Percentiles rank a stretch among this genome's conserved stretches.
Conservation (phyloP, 108 stramenopile genomes). For the Thalassiosira profunda region DNA sequence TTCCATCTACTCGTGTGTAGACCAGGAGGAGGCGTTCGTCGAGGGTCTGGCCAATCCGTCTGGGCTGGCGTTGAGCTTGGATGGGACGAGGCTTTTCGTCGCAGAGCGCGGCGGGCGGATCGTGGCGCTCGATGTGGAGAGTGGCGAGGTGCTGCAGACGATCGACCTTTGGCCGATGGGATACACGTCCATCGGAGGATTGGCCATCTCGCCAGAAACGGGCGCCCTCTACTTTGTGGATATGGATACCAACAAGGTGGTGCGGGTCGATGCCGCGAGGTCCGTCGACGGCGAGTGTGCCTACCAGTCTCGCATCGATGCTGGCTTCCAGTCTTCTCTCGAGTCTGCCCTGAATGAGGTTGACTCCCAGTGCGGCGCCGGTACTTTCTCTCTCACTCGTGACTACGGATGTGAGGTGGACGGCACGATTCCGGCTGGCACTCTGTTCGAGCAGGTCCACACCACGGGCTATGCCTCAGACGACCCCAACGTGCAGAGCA, state of each 20-base stretch:
- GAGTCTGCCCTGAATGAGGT: neutral
- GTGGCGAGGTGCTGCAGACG: slow-evolving; percentile 23
- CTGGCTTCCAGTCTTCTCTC: neutral
- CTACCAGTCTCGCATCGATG: slow-evolving; percentile 15
- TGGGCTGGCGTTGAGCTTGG: slow-evolving; percentile 42
- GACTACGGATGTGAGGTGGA: slow-evolving; percentile 32
- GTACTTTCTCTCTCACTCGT: slow-evolving; percentile 9
- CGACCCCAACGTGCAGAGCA: slow-evolving; percentile 48
- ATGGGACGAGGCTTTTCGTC: slow-evolving; percentile 41
- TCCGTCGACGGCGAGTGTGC: slow-evolving; percentile 14
- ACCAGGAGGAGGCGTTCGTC: slow-evolving; percentile 35
- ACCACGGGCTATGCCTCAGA: slow-evolving; percentile 50
- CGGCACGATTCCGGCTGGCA: slow-evolving; percentile 25
- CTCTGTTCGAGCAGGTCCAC: slow-evolving; percentile 60
- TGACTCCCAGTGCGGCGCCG: neutral
- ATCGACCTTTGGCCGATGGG: slow-evolving; percentile 25
- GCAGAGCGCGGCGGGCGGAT: slow-evolving; percentile 48
- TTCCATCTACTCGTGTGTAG: slow-evolving; percentile 53
- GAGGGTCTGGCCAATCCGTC: slow-evolving; percentile 24
- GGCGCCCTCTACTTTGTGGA: slow-evolving; percentile 41
- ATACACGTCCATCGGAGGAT: slow-evolving; percentile 43
- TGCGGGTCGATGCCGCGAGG: slow-evolving; percentile 6
- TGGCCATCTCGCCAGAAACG: slow-evolving; percentile 30
- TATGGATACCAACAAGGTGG: slow-evolving; percentile 38
- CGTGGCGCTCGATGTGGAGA: slow-evolving; percentile 34